Base-by-base conservation (phyloP, 225 moss, liverwort and hornwort genomes). In the Ulota crispa region DNA sequence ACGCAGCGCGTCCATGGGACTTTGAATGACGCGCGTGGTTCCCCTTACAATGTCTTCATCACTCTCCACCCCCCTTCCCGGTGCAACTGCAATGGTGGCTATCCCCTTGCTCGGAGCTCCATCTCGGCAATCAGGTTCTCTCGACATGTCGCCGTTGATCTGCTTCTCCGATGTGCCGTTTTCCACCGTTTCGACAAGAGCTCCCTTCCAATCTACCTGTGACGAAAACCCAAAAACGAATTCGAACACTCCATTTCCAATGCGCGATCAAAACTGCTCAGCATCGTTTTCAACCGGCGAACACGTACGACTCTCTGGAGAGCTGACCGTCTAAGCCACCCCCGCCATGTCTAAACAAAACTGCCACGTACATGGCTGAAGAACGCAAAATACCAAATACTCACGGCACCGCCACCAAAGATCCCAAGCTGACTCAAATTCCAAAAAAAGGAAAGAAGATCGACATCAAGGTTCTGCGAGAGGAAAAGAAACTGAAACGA, bases 1-100 rank as follows among this genome's bases (percentile, higher is more conserved):
- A 10, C 84, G 87, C 7, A 81, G 73, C 28, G 79, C 73, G 31
- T 84, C 87, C 73, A 87, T 77, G 8, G 83, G 78, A 64, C 84
- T 84, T 10, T 76, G 83, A 0, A 37, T 11, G 19, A 15, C 43
- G n/a, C 55, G 68, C 63, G 80, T 19, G 2, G 73, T 3, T 50
- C 16, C 50, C 62, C 21, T 53, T 13, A 60, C 43, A 21, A 34
- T 19, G 52, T 31, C 75, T 30, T 70, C 75, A 34, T 72, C 85
- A 10, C 42, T 62, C 74, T 42, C 78, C 19, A 75, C 16, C 31
- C 75, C 70, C 5, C 59, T 32, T 60, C 54, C 34, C 43, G 57
- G 32, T 13, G 45, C 43, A 34, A 5, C 50, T 18, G 34, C 34
- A 13, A 73, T 39, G 64, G 56, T 64, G 64, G 64, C 43, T 20